Base-by-base conservation (phyloP, 1,139 yeast genomes). In the Hemisphaericaspora subhashii region DNA sequence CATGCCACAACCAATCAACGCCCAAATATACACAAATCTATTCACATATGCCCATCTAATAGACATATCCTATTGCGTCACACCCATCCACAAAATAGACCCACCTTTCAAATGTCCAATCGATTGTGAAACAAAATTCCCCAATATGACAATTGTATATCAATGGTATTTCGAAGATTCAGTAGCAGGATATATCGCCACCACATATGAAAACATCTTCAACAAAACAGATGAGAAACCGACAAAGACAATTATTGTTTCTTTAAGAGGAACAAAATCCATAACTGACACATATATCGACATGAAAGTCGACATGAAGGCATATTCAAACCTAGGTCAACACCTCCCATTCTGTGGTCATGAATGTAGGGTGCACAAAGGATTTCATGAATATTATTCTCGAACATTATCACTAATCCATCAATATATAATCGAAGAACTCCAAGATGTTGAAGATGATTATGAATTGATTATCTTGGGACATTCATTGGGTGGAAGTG, bases 401-500 rank as follows among this genome's bases (percentile, higher is more conserved):
- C 53, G 55, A 34, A 68, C 76, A 0, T 46, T 73, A 32, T 37
- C 36, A 2, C 55, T 53, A 5, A 59, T 74, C 4, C 58, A 62
- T 22, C 42, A 42, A 2, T 39, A 51, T 3, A 37, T 73, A 12
- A 56, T 54, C 9, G 29, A 45, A 5, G 68, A 64, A 38, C 47
- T 66, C 13, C 43, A 47, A 1, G 33, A 43, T 46, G 36, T 62
- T 11, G 43, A 46, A 1, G 35, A 44, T 2, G 44, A 41, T 11
- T 66, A 66, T 39, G 67, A 68, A 42, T 44, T 76, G 2, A 36
- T 60, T 1, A 56, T 76, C 5, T 50, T 74, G 48, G 81, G 81
- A 1, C 81, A 76, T 48, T 75, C 81, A 0, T 47, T 75, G 45
- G 81, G 81, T 1, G 81, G 81, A 6, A 67, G 79, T 2, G 60